phyloP scores from a whole-genome alignment of 306 rosid species.

The Betula pendula region DNA sequence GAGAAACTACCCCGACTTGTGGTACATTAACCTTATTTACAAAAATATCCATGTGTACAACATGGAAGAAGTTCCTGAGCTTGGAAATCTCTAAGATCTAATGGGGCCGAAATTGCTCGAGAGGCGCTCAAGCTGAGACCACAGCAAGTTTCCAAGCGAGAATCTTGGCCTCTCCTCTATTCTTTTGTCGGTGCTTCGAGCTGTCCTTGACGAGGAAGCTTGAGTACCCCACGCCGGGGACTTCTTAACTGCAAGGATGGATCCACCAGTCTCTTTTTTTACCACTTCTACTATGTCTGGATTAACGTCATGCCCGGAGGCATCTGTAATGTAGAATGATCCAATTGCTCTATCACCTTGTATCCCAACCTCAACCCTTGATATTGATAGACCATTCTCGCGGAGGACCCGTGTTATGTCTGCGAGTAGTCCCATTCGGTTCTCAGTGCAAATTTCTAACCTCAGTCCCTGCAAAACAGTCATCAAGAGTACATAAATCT shows the following conservation, averaged over 20 bases:
- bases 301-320: conserved; percentile 52
- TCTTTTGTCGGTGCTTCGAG: not conserved
- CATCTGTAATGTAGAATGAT: conserved; percentile 65
- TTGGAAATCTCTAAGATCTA: conserved; percentile 30
- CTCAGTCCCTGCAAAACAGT: conserved; percentile 54
- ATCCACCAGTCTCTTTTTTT: conserved; percentile 59
- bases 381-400: conserved; percentile 64
- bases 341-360: conserved; percentile 60
- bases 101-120: conserved; percentile 55
- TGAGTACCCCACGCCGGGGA: conserved; percentile 38
- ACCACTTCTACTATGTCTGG: conserved; percentile 49
- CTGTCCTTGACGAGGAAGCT: conserved; percentile 22
- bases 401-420: conserved; percentile 66
- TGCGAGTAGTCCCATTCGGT: conserved; percentile 64
- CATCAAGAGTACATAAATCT: not conserved
- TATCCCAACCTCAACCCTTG: conserved; percentile 57
- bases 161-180: conserved; percentile 37
- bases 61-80: not conserved
- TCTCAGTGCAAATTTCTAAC: conserved; percentile 52
- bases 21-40: not conserved
- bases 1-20: not conserved
- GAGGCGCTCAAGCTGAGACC: conserved; percentile 79
- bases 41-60: not conserved
- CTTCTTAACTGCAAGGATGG: conserved; percentile 48
- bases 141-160: conserved; percentile 65